These are phyloP conservation scores for Vachellia collinsii DNA, from an alignment of 306 rosid genomes.

Conservation along the genomic window DNA sequence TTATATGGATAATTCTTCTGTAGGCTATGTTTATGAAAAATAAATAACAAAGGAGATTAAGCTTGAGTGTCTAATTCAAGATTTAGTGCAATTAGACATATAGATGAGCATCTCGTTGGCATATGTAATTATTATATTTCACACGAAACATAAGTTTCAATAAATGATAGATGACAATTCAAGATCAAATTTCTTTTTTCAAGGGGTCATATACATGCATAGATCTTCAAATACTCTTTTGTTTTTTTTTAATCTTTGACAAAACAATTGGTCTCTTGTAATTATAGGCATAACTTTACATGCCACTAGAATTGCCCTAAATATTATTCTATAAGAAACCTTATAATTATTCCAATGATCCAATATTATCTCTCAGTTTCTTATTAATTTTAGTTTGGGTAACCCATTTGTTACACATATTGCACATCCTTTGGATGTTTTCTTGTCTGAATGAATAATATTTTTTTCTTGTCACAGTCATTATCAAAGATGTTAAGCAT, in stretches of 20 bases:
- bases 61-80: background rate
- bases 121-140: too few relatives aligned
- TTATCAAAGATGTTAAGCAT: slow-evolving; percentile 41
- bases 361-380: slow-evolving; percentile 3
- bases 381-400: slow-evolving; percentile 13
- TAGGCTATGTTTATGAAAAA: background rate
- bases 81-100: background rate
- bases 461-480: slow-evolving; percentile 40
- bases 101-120: background rate
- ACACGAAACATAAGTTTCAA: background rate
- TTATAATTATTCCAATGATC: slow-evolving; percentile 22
- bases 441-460: slow-evolving; percentile 41
- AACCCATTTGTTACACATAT: slow-evolving; percentile 25
- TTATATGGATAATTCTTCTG: background rate
- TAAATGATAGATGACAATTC: background rate
- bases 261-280: slow-evolving; percentile 35
- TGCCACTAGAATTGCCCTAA: slow-evolving; percentile 4
- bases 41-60: background rate
- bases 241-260: slow-evolving; percentile 15
- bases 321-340: slow-evolving; percentile 27
- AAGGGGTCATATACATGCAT: background rate
- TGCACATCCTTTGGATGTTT: slow-evolving; percentile 31
- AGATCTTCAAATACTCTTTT: background rate
- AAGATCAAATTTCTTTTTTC: background rate
- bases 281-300: slow-evolving; percentile 13